These are phyloP conservation scores for Salix dunnii DNA, from an alignment of 345 rosid species.

Conservation along the genomic window DNA sequence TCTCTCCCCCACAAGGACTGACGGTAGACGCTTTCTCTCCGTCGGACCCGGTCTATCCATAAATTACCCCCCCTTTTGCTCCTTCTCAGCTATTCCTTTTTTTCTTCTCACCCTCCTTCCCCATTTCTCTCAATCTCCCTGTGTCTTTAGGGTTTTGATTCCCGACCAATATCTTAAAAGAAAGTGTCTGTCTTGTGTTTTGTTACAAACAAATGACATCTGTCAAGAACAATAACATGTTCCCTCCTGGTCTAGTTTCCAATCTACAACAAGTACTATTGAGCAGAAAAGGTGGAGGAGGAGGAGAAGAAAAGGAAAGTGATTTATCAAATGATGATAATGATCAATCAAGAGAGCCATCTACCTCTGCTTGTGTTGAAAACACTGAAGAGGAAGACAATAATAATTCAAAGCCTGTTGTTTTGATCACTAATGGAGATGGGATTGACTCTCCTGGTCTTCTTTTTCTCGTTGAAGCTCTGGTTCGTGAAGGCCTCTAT, in stretches of 20 bases:
- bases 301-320: neutral
- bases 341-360: constrained; percentile 41
- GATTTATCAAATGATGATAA: constrained; percentile 7
- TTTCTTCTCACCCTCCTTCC: neutral
- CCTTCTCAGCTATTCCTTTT: neutral
- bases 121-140: constrained; percentile 10
- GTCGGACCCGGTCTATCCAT: neutral
- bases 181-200: neutral
- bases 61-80: neutral
- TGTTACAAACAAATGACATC: constrained; percentile 34
- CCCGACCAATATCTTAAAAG: neutral
- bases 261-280: constrained; percentile 80
- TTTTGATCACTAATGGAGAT: constrained; percentile 80
- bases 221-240: constrained; percentile 43
- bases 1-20: neutral
- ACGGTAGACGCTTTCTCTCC: neutral
- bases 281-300: constrained; percentile 40
- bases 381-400: constrained; percentile 25
- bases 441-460: constrained; percentile 95
- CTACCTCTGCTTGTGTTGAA: constrained; percentile 49
- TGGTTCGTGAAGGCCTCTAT: constrained; percentile 66
- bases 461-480: constrained; percentile 78
- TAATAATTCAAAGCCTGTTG: constrained; percentile 56
- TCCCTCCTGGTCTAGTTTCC: constrained; percentile 78
- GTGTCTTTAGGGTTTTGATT: constrained; percentile 33